A percentile compares a stretch with the other conserved stretches of the same genome.
These are phyloP conservation scores for Fraxinus americana DNA, from an alignment of 257 asterid genomes.

Conservation along the genomic window DNA sequence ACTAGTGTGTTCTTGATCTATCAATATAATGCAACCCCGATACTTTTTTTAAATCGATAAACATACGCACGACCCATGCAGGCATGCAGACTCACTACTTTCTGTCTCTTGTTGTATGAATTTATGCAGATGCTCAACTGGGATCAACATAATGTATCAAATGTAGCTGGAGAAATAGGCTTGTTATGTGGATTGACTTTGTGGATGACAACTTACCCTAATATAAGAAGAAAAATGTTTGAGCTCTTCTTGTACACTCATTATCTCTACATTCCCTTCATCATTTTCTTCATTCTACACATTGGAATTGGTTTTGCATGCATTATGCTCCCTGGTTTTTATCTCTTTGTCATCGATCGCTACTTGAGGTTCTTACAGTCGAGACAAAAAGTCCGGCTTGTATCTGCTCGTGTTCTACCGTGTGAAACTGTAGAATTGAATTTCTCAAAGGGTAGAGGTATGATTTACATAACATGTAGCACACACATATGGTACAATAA, in stretches of 20 bases:
- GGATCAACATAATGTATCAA: constrained; percentile 82
- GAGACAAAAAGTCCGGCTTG: constrained; percentile 47
- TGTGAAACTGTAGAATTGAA: constrained; percentile 75
- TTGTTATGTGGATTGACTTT: constrained; percentile 61
- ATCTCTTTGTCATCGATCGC: constrained; percentile 81
- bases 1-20: background rate
- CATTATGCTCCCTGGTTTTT: constrained; percentile 92
- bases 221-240: constrained; percentile 74
- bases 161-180: constrained; percentile 85
- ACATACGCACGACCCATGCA: background rate
- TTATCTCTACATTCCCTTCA: constrained; percentile 78
- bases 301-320: constrained; percentile 79
- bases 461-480: background rate
- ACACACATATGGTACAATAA: too few species aligned
- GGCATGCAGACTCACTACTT: background rate
- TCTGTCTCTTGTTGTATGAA: background rate
- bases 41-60: background rate
- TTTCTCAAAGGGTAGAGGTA: constrained; percentile 77
- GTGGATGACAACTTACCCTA: constrained; percentile 73
- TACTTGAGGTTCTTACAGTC: constrained; percentile 84
- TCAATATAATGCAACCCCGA: background rate
- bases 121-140: constrained; percentile 65
- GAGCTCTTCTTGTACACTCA: constrained; percentile 85
- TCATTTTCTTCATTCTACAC: constrained; percentile 74
- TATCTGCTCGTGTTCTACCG: constrained; percentile 70